Evolutionary conservation across 2,329 filamentous ascomycete species (phyloP), one percentile per base, ranked within the genome.

Genomic region (Davidsoniella neocaledoniae): DNA sequence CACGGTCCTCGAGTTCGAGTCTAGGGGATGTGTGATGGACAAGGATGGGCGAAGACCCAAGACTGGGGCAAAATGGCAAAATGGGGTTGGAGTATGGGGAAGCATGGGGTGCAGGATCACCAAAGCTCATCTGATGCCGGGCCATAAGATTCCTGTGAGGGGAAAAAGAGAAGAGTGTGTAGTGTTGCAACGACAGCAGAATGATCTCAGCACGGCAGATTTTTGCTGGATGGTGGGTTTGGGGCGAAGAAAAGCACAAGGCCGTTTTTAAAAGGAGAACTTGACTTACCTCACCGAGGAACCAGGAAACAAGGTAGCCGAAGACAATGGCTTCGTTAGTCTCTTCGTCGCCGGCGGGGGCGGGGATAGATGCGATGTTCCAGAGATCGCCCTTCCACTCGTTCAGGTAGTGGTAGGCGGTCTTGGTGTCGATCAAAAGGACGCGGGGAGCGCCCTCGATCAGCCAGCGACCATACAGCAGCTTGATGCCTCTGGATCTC

Each of bases 301-400:
- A 96, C 91, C 91, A 98, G 29, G 91, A 88, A 42, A 96, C 86
- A 53, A 98, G 69, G 62, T 98, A 98, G 47, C 91, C 91, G 68
- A 96, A 96, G 40, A 96, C 86, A 62, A 96, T 91, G 39, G 91
- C 83, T 66, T 96, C 91, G 62, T 95, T 96, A 49, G 91, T 95
- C 71, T 98, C 91, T 48, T 88, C 81, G 61, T 98, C 91, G 55
- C 79, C 79, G 6, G 85, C 81, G 9, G 91, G 91, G 12, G 87
- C 86, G n/a, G 91, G 91, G 58, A 98, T 96, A 56, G 86, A 84
- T 23, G 90, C 83, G 8, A 80, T 78, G 58, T 88, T 86, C 91
- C 91, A 98, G 53, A 98, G 71, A 64, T 98, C 91, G 37, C 82
- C 75, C 68, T 96, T 96, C 91, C 91, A 98, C 68, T 98, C 91